A percentile compares a stretch with the other conserved stretches of the same genome.
phyloP scores from a whole-genome alignment of 176 grass and related monocot species.

The Guadua angustifolia region DNA sequence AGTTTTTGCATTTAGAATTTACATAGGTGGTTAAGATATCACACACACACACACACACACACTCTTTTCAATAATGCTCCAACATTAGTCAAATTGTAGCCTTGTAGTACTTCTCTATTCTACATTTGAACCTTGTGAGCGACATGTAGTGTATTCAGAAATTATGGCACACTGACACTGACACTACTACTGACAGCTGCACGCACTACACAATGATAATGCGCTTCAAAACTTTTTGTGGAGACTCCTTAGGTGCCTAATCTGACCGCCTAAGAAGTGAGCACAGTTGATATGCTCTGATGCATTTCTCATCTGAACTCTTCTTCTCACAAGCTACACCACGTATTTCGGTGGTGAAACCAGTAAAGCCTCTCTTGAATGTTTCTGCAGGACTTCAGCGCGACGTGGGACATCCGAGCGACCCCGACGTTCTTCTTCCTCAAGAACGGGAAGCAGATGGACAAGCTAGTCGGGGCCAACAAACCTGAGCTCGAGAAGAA shows the following conservation, averaged over 20 bases:
- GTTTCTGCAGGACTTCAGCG: conserved; percentile 78
- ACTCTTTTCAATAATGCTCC: not conserved
- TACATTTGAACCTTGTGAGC: not conserved
- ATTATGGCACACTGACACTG: not conserved
- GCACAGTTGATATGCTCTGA: not conserved
- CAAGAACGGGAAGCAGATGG: conserved; percentile 76
- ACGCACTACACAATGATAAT: not conserved
- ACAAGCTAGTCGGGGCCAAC: conserved; percentile 92
- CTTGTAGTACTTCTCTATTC: not conserved
- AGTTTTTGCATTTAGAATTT: not conserved
- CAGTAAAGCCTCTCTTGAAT: not conserved
- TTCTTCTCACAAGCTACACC: not conserved
- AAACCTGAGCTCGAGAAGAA: conserved; percentile 90
- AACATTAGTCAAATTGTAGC: not conserved
- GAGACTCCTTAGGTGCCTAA: not conserved
- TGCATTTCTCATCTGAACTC: not conserved
- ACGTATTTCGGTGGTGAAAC: not conserved
- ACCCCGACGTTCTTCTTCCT: conserved; percentile 95
- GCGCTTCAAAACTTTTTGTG: not conserved
- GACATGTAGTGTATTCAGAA: not conserved
- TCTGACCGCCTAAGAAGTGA: not conserved
- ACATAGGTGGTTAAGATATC: not conserved
- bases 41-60: no score
- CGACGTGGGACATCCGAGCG: conserved; percentile 89
- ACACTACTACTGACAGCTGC: not conserved